Conservation (phyloP, 192 early-diverging fungal genomes). For the Spizellomyces punctatus region DNA sequence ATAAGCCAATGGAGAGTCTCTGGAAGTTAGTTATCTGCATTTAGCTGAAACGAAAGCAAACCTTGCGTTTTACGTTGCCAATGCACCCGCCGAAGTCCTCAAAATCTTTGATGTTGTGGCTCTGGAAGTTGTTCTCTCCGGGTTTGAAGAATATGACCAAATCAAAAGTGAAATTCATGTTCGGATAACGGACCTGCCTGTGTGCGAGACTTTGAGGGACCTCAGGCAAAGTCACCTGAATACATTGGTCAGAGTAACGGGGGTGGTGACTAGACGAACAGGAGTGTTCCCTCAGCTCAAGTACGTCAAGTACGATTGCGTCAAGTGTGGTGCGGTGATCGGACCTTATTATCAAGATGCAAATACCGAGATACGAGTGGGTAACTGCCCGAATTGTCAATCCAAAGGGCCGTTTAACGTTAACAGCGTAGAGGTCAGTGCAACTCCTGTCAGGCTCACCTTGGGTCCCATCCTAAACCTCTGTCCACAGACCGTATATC, state of each 20-base stretch:
- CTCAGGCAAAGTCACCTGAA: conserved; percentile 91
- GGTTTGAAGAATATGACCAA: conserved; percentile 87
- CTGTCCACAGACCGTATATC: conserved; percentile 76
- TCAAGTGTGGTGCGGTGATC: conserved; percentile 86
- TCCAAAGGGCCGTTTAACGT: conserved; percentile 88
- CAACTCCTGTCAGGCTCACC: not conserved
- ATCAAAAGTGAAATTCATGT: conserved; percentile 95
- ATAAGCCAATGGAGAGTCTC: conserved; percentile 76
- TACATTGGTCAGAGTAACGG: conserved; percentile 85
- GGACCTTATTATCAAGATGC: conserved; percentile 96
- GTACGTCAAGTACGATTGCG: conserved; percentile 94
- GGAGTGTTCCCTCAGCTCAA: conserved; percentile 97
- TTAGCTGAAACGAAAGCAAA: conserved; percentile 77
- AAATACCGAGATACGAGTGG: conserved; percentile 79
- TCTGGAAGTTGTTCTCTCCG: conserved; percentile 82
- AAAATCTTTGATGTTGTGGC: conserved; percentile 93
- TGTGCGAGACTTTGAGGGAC: conserved; percentile 83
- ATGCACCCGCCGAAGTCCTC: conserved; percentile 86
- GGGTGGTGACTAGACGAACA: conserved; percentile 91
- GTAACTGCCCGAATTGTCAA: conserved; percentile 86
- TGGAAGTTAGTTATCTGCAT: conserved; percentile 87
- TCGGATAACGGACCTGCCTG: conserved; percentile 86
- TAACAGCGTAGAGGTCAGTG: conserved; percentile 80
- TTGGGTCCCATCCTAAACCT: not conserved
- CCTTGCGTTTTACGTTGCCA: conserved; percentile 87